phyloP scores from a whole-genome alignment of 208 protist genomes.

The Vickermania ingenoplastis region DNA sequence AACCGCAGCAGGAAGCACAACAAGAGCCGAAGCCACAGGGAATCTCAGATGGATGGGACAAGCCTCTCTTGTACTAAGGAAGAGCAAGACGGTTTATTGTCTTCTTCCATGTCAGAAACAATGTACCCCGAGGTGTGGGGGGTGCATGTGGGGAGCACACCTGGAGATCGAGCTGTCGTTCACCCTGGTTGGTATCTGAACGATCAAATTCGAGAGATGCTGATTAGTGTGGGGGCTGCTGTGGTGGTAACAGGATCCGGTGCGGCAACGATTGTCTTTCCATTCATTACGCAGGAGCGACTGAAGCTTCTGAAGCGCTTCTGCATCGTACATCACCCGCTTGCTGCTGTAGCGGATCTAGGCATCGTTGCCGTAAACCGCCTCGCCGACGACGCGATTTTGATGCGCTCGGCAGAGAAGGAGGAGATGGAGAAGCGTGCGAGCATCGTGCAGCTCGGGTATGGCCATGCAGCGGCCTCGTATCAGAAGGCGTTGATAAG shows the following conservation, averaged over 20 bases:
- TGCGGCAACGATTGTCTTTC: not conserved
- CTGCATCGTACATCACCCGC: not conserved
- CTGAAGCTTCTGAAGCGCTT: not conserved
- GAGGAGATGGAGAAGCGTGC: not conserved
- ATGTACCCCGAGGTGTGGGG: not conserved
- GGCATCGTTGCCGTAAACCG: not conserved
- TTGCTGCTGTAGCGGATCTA: not conserved
- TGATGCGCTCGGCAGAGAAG: not conserved
- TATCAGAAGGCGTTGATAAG: not conserved
- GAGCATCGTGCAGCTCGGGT: not conserved
- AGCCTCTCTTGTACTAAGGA: too few relatives aligned
- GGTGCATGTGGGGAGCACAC: not conserved
- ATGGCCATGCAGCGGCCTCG: not conserved
- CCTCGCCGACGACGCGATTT: not conserved
- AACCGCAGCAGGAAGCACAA: too few relatives aligned
- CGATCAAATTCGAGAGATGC: not conserved
- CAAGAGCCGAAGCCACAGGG: too few relatives aligned
- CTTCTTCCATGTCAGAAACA: not conserved
- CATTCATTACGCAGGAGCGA: not conserved
- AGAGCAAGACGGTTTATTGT: too few relatives aligned
- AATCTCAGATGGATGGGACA: too few relatives aligned
- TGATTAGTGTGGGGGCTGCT: not conserved
- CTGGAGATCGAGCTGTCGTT: not conserved
- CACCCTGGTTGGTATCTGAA: not conserved
- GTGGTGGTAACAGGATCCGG: not conserved